Percentiles rank a stretch among this genome's conserved stretches.
Conservation (phyloP, 1,139 yeast genomes). For the Saccharomyces hybrid region DNA sequence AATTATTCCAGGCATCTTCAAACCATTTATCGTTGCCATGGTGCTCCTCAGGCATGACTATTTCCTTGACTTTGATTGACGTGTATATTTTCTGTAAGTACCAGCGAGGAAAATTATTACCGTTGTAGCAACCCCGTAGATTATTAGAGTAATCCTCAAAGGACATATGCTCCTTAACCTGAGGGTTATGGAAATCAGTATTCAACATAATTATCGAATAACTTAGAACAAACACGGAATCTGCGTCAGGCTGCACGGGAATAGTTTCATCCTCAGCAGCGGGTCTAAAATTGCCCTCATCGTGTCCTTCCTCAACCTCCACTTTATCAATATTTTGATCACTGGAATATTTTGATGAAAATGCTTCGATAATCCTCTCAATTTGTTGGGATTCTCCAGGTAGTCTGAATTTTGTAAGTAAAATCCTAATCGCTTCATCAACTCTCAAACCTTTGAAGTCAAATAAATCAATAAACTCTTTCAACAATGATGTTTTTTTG, state of each 20-base stretch:
- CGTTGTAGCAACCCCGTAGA: slow-evolving; percentile 66
- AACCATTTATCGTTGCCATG: slow-evolving; percentile 76
- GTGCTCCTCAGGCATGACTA: slow-evolving; percentile 95
- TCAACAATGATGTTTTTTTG: slow-evolving; percentile 49
- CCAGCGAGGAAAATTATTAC: slow-evolving; percentile 73
- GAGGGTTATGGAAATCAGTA: slow-evolving; percentile 70
- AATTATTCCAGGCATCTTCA: slow-evolving; percentile 84
- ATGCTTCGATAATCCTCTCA: slow-evolving; percentile 78
- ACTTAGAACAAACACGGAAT: slow-evolving; percentile 60
- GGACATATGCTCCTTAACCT: slow-evolving; percentile 76
- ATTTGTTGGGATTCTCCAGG: slow-evolving; percentile 97
- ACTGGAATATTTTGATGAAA: slow-evolving; percentile 68
- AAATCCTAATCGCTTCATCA: slow-evolving; percentile 80
- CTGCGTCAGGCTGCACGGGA: slow-evolving; percentile 58
- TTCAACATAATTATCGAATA: slow-evolving; percentile 68
- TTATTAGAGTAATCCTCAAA: slow-evolving; percentile 71
- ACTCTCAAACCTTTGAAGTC: slow-evolving; percentile 71
- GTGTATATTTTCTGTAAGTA: slow-evolving; percentile 69
- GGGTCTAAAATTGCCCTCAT: too few relatives aligned
- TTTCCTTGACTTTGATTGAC: slow-evolving; percentile 75
- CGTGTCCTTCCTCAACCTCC: not conserved
- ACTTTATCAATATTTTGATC: slow-evolving; percentile 40
- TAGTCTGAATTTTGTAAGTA: slow-evolving; percentile 76
- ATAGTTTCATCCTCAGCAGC: slow-evolving; percentile 5
- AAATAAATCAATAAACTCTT: slow-evolving; percentile 56